Evolutionary conservation across 1,284 basidiomycete species (phyloP), one percentile per base, ranked within the genome.

Genomic region (Cryptococcus hybrid): DNA sequence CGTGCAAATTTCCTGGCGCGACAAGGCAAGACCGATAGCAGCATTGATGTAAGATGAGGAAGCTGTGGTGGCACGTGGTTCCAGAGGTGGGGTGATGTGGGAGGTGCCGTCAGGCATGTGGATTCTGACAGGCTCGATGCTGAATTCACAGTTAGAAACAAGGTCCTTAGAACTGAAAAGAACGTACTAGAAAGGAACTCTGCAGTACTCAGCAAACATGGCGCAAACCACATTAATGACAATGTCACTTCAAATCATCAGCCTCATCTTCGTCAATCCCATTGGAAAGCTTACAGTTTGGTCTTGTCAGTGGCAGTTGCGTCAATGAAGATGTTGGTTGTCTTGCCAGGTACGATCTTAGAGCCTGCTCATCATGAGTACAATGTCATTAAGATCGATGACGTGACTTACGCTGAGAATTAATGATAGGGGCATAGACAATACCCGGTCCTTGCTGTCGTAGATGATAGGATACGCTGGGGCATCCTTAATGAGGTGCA

Each of bases 391-490:
- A 30, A 30, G 30, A 4, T 30, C 30, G 30, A 30, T 30, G 11
- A 47, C 3, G 9, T 30, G 9, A 61, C 72, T 63, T 56, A 78
- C 77, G 90, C 63, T 96, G 87, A 5, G 92, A 95, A 80, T 97
- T 97, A 80, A 97, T 96, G 77, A 99, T 97, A 2, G 96, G 96
- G 96, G 96, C 88, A 99, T 93, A 9, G 92, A 96, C 15, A 96
- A 83, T 1, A 99, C 95, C 38, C 82, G 85, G 72, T 91, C 87
- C 57, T 89, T 82, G 18, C 85, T 81, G 77, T 98, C 95, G 79
- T 98, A 98, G 75, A 99, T 96, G 79, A 99, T 90, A 24, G 96
- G 96, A 79, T 97, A 99, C 45, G 95, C 92, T 6, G 95, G 92
- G 8, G 90, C 91, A 73, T 97, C 92, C 34, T 88, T 86, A 74